These are phyloP conservation scores for Phytophthora multivora DNA, from an alignment of 352 stramenopile species.

Conservation along the genomic window DNA sequence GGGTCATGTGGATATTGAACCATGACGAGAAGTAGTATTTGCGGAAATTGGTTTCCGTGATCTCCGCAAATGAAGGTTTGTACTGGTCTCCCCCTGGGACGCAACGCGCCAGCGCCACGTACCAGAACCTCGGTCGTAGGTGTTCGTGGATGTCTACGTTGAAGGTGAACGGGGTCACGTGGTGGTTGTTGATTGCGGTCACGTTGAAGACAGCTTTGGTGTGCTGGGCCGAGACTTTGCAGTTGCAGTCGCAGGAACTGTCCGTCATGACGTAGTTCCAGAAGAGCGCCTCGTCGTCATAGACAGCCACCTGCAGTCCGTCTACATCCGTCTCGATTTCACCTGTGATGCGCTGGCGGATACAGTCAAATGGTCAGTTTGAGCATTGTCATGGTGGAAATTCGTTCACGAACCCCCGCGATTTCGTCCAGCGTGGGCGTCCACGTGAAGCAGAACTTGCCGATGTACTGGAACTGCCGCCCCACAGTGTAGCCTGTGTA, in stretches of 20 bases:
- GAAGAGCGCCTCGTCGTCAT: slow-evolving; percentile 81
- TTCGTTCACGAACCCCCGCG: slow-evolving; percentile 40
- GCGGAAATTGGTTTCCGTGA: slow-evolving; percentile 71
- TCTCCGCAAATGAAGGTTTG: slow-evolving; percentile 63
- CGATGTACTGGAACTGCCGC: slow-evolving; percentile 77
- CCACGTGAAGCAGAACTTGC: slow-evolving; percentile 86
- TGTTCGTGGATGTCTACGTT: slow-evolving; percentile 69
- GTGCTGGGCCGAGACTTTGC: slow-evolving; percentile 72
- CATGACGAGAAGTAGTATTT: slow-evolving; percentile 84
- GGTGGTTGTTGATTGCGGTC: slow-evolving; percentile 40
- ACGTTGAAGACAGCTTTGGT: slow-evolving; percentile 78
- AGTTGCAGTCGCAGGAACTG: slow-evolving; percentile 62
- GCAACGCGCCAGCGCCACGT: slow-evolving; percentile 73
- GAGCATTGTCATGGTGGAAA: neutral
- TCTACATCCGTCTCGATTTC: slow-evolving; percentile 68
- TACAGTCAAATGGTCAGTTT: neutral
- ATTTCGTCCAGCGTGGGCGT: slow-evolving; percentile 59
- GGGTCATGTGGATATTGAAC: slow-evolving; percentile 83
- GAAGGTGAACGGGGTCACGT: slow-evolving; percentile 62
- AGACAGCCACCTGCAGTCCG: slow-evolving; percentile 74
- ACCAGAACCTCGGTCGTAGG: slow-evolving; percentile 71
- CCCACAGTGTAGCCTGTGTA: slow-evolving; percentile 67
- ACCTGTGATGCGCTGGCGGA: slow-evolving; percentile 51
- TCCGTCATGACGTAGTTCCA: slow-evolving; percentile 80
- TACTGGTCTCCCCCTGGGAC: slow-evolving; percentile 68